phyloP scores from a whole-genome alignment of 2,329 filamentous ascomycete species.

The Trichoderma hamatum region DNA sequence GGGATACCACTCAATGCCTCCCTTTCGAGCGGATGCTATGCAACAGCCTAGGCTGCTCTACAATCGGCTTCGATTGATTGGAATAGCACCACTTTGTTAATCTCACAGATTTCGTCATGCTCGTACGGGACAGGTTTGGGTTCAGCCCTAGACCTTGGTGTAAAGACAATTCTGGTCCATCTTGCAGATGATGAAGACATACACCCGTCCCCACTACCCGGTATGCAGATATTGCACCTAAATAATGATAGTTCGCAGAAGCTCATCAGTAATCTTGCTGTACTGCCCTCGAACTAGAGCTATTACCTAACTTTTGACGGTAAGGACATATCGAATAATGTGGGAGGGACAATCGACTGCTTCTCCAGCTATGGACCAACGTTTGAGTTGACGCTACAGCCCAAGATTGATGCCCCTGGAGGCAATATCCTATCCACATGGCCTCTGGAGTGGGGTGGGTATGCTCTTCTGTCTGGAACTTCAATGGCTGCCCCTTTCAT shows the following conservation, averaged over 20 bases:
- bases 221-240: background rate
- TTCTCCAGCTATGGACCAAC: slow-evolving; percentile 46
- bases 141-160: background rate
- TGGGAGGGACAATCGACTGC: background rate
- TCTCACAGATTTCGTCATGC: background rate
- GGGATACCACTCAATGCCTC: background rate
- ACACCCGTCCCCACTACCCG: no score
- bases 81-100: slow-evolving; percentile 2
- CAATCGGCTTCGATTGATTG: background rate
- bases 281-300: background rate
- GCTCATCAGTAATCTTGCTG: background rate
- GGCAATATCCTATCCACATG: slow-evolving; percentile 51
- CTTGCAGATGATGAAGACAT: background rate
- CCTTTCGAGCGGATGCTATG: background rate
- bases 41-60: background rate
- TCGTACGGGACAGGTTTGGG: background rate
- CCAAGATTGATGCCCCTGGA: slow-evolving; percentile 45
- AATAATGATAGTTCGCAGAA: background rate
- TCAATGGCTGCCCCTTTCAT: slow-evolving; percentile 52
- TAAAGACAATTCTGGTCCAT: background rate
- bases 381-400: slow-evolving; percentile 46
- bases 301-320: slow-evolving; percentile 14
- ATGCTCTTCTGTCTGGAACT: slow-evolving; percentile 50
- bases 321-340: background rate
- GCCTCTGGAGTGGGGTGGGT: slow-evolving; percentile 42